Evolutionary conservation across 2,329 filamentous ascomycete genomes (phyloP).

Genomic region (Verticillium klebahnii): DNA sequence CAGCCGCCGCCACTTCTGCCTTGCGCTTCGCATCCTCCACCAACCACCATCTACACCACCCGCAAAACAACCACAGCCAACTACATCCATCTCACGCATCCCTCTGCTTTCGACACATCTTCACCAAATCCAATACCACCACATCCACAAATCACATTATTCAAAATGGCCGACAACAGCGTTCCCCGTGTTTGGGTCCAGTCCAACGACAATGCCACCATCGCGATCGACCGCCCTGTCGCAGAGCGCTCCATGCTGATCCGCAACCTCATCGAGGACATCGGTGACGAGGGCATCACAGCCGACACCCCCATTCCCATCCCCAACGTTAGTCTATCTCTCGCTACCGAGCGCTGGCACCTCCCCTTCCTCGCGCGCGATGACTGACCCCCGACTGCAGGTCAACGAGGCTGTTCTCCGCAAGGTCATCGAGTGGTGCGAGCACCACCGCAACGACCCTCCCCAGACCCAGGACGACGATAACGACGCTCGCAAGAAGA

Average conservation of each 20-base stretch:
- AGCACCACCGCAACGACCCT: slow-evolving; percentile 88
- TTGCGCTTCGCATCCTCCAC: background rate
- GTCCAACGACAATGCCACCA: slow-evolving; percentile 45
- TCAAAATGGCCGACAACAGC: slow-evolving; percentile 30
- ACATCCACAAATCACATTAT: background rate
- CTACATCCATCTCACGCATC: background rate
- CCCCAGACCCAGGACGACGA: slow-evolving; percentile 80
- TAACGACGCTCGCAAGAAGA: slow-evolving; percentile 93
- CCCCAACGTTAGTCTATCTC: slow-evolving; percentile 56
- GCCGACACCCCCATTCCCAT: slow-evolving; percentile 74
- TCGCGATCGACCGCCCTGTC: slow-evolving; percentile 66
- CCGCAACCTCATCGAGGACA: slow-evolving; percentile 97
- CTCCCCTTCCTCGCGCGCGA: slow-evolving; percentile 5
- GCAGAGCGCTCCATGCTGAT: slow-evolving; percentile 91
- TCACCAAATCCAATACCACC: background rate
- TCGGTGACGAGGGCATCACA: slow-evolving; percentile 59
- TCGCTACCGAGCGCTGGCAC: background rate
- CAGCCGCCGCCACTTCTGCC: background rate
- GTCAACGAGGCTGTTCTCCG: slow-evolving; percentile 90
- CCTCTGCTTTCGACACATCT: background rate
- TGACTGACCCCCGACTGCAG: slow-evolving; percentile 30
- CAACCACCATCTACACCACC: background rate
- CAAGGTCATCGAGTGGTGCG: slow-evolving; percentile 98
- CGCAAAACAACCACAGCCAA: background rate
- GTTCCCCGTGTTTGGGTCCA: slow-evolving; percentile 41